Percentiles rank a stretch among this genome's conserved stretches.
phyloP scores from a whole-genome alignment of 148 eudicot genomes.

The Vaccinium corymbosum region DNA sequence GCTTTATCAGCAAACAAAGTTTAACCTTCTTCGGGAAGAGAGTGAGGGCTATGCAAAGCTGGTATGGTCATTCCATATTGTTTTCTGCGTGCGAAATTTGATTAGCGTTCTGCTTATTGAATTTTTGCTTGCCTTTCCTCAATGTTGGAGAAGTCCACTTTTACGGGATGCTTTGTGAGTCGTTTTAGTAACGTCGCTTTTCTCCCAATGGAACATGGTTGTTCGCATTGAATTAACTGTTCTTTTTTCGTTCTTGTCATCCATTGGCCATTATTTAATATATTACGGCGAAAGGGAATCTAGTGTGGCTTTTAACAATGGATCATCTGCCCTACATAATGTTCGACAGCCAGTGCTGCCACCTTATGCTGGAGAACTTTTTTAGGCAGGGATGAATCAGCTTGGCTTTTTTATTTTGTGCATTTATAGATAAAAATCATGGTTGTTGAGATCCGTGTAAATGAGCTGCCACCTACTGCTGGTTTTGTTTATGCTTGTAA shows the following conservation, averaged over 20 bases:
- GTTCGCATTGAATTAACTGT: background rate
- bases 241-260: background rate
- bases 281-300: background rate
- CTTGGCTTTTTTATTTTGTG: background rate
- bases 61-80: conserved; percentile 41
- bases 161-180: background rate
- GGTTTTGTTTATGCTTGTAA: background rate
- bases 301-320: background rate
- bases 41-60: conserved; percentile 99
- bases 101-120: background rate
- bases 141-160: background rate
- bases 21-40: conserved; percentile 96
- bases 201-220: background rate
- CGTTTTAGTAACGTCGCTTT: background rate
- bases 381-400: background rate
- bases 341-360: background rate
- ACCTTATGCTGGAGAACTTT: background rate
- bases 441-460: background rate
- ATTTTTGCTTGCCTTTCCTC: background rate
- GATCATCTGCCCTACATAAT: background rate
- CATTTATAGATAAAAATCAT: background rate
- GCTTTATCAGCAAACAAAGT: conserved; percentile 96
- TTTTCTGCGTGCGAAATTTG: background rate
- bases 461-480: background rate
- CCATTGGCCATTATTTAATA: background rate